Evolutionary conservation across 1,284 basidiomycete species (phyloP), one percentile per base, ranked within the genome.

Genomic region (Dichomitus squalens): DNA sequence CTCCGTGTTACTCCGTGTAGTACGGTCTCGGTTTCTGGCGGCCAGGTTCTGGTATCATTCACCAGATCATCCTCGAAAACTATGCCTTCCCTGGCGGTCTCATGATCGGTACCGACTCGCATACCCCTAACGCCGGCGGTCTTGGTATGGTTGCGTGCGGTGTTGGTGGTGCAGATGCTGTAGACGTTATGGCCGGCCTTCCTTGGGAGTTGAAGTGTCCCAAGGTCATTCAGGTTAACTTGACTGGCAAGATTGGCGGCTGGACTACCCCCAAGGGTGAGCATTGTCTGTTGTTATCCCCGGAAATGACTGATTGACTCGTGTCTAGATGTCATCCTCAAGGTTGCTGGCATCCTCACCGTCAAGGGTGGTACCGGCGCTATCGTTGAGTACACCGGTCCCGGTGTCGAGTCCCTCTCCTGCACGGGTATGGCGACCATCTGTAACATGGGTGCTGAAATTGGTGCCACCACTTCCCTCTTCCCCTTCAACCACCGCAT

Each of bases 371-470:
- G 95, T 69, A 98, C 96, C 68, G 95, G 95, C 68, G 94, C 95
- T 60, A 97, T 98, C 70, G 93, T 98, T 65, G 96, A 97, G 75
- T 98, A 97, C 82, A 88, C 81, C 67, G 95, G 95, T 65, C 77
- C 93, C 68, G 96, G 96, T 85, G 92, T 99, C 68, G 91, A 96
- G 74, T 93, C 93, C 33, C 86, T 99, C 65, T 98, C 96, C 49
- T 95, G 92, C 85, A 99, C 96, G 48, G 97, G 96, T 80, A 98
- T 98, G 96, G 97, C 93, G 59, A 99, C 96, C 52, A 95, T 97
- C 69, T 98, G 96, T 79, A 99, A 98, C 88, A 99, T 98, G 96
- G 97, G 97, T 85, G 97, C 97, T 71, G 96, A 99, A 79, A 98
- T 99, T 70, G 96, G 97, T 76, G 96, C 96, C 50, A 99, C 96